A percentile compares a stretch with the other conserved stretches of the same genome.
phyloP scores from a whole-genome alignment of 192 early-diverging fungal genomes.

The Linnemannia zychae region DNA sequence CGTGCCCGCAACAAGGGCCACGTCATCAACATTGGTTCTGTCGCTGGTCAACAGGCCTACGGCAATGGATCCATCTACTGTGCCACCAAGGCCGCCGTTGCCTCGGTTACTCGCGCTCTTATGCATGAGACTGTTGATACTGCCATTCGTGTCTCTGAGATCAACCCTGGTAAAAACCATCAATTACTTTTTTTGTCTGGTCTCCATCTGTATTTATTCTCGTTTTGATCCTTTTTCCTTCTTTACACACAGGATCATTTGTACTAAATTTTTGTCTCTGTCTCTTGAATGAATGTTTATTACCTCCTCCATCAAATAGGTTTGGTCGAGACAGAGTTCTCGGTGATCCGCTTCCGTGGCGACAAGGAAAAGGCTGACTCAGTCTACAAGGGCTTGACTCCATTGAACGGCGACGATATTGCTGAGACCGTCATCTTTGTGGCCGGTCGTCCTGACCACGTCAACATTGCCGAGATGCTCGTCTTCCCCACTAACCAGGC shows the following conservation, averaged over 20 bases:
- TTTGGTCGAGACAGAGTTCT: conserved; percentile 94
- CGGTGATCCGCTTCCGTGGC: conserved; percentile 81
- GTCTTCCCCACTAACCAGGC: conserved; percentile 59
- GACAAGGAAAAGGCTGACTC: conserved; percentile 74
- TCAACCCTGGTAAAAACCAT: conserved; percentile 70
- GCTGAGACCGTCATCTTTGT: conserved; percentile 87
- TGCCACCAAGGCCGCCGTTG: conserved; percentile 86
- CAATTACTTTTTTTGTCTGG: too few relatives aligned
- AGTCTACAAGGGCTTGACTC: conserved; percentile 80
- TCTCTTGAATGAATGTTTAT: too few relatives aligned
- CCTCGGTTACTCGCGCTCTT: conserved; percentile 84
- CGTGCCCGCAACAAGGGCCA: conserved; percentile 75
- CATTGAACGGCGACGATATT: conserved; percentile 50
- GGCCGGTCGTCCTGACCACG: conserved; percentile 79
- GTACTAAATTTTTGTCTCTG: too few relatives aligned
- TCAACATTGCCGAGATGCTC: conserved; percentile 79
- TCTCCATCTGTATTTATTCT: too few relatives aligned
- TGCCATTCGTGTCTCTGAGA: conserved; percentile 84
- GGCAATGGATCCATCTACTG: conserved; percentile 85
- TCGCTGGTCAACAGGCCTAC: conserved; percentile 82
- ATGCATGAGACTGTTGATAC: conserved; percentile 81
- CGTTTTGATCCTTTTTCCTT: neutral
- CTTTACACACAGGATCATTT: neutral
- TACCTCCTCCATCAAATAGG: too few relatives aligned
- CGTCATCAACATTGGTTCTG: conserved; percentile 90